These are phyloP conservation scores for Plasmodium vivax DNA, from an alignment of 169 alveolate genomes.

Conservation along the genomic window DNA sequence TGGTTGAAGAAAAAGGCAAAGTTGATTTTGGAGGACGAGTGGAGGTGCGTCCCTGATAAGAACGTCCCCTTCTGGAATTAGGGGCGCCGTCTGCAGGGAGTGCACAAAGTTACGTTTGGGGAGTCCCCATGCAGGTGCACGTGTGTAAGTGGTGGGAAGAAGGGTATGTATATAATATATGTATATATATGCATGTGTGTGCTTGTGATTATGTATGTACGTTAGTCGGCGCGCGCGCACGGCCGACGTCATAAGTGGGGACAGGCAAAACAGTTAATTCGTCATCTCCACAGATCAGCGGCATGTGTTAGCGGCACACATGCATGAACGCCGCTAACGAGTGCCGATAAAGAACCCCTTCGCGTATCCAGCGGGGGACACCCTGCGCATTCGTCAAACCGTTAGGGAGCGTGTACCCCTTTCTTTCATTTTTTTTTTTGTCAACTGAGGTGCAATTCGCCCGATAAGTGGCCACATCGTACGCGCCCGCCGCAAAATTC, in stretches of 20 bases:
- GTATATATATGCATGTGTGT: too few species aligned
- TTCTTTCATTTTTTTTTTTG: background rate
- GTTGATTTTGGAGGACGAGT: slow-evolving; percentile 70
- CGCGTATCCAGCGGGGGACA: background rate
- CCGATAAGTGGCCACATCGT: background rate
- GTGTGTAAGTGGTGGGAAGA: background rate
- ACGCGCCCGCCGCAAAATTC: background rate
- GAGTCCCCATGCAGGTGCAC: background rate
- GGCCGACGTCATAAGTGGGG: background rate
- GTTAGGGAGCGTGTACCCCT: background rate
- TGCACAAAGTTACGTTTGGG: background rate
- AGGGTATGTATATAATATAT: too few species aligned
- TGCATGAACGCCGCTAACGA: background rate
- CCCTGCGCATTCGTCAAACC: background rate
- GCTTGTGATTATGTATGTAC: background rate
- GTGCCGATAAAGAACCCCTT: background rate
- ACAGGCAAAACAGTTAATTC: background rate
- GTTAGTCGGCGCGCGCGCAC: background rate
- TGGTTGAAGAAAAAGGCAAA: slow-evolving; percentile 67
- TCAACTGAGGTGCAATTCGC: background rate
- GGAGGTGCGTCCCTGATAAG: slow-evolving; percentile 71
- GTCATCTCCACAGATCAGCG: background rate
- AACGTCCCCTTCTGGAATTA: slow-evolving; percentile 75
- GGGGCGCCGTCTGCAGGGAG: background rate
- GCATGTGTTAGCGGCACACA: background rate